Evolutionary conservation across 495 filamentous ascomycete genomes (phyloP).

Genomic region (Xylaria sp.): DNA sequence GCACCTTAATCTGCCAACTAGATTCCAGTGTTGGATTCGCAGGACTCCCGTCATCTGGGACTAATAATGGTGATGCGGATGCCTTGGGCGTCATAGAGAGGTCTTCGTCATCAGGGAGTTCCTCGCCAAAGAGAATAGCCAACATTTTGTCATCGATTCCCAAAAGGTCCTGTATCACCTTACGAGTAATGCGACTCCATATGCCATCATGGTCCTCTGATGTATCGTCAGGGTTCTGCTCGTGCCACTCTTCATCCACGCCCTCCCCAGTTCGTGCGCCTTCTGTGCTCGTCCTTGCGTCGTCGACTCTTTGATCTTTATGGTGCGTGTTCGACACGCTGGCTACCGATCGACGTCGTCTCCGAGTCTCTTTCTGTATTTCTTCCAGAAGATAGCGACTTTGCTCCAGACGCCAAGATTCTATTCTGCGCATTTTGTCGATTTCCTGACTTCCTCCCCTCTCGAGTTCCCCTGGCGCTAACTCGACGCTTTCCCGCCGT

Average conservation of each 20-base stretch:
- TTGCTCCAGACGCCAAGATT: conserved; percentile 91
- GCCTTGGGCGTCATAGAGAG: conserved; percentile 53
- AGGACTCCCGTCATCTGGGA: conserved; percentile 19
- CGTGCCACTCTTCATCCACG: conserved; percentile 48
- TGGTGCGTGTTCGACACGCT: conserved; percentile 28
- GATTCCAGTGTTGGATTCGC: conserved; percentile 51
- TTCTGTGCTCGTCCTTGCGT: conserved; percentile 30
- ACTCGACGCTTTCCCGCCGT: conserved; percentile 67
- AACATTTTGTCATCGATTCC: conserved; percentile 88
- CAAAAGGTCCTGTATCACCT: conserved; percentile 86
- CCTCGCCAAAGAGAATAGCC: conserved; percentile 86
- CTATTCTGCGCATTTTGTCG: conserved; percentile 82
- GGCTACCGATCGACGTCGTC: conserved; percentile 55
- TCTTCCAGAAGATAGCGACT: conserved; percentile 83
- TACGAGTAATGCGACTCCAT: conserved; percentile 82
- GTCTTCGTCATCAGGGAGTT: conserved; percentile 64
- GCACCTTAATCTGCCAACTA: conserved; percentile 76
- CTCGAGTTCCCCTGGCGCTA: conserved; percentile 60
- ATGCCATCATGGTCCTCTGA: conserved; percentile 64
- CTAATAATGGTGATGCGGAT: conserved; percentile 33
- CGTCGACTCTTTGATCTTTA: conserved; percentile 32
- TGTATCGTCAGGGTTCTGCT: conserved; percentile 45
- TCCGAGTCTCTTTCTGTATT: conserved; percentile 83
- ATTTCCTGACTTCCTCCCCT: conserved; percentile 63
- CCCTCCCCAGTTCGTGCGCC: conserved; percentile 46